A percentile compares a stretch with the other conserved stretches of the same genome.
Evolutionary conservation across 2,329 filamentous ascomycete species (phyloP).

Genomic region (Penicillium sp.): DNA sequence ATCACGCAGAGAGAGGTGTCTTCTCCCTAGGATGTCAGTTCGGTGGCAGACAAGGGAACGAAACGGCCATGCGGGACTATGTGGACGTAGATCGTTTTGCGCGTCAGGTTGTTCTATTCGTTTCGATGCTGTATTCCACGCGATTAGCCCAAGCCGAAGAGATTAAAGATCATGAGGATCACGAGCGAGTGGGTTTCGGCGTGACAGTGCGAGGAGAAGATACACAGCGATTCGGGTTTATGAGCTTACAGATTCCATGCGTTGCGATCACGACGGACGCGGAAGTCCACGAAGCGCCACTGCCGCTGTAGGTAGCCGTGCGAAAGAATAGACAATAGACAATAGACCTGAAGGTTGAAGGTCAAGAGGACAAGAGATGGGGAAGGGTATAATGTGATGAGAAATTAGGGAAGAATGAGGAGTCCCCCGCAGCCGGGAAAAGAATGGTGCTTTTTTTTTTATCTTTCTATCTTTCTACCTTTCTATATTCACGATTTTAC

Average conservation of each 20-base stretch:
- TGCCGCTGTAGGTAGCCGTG: constrained; percentile 1
- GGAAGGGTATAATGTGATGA: background rate
- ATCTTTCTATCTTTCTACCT: constrained; percentile 1
- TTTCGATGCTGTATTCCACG: background rate
- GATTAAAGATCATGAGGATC: background rate
- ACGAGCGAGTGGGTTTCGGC: background rate
- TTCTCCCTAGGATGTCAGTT: constrained; percentile 2
- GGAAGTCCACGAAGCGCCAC: constrained; percentile 7
- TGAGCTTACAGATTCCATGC: constrained; percentile 15
- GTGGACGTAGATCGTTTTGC: background rate
- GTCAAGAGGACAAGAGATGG: background rate
- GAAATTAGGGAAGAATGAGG: constrained; percentile 2
- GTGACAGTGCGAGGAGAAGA: background rate
- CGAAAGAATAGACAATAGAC: background rate
- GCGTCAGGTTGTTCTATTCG: background rate
- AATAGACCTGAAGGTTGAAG: too few relatives aligned
- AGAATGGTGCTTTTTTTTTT: constrained; percentile 4
- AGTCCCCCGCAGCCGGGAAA: constrained; percentile 1
- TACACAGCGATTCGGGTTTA: constrained; percentile 1
- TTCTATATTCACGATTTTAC: background rate
- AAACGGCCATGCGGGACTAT: constrained; percentile 15
- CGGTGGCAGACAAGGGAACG: background rate
- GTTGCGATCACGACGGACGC: constrained; percentile 15
- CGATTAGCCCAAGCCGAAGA: background rate
- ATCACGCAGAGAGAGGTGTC: background rate